Evolutionary conservation across 2,329 filamentous ascomycete species (phyloP).

Genomic region (Zymoseptoria brevis): DNA sequence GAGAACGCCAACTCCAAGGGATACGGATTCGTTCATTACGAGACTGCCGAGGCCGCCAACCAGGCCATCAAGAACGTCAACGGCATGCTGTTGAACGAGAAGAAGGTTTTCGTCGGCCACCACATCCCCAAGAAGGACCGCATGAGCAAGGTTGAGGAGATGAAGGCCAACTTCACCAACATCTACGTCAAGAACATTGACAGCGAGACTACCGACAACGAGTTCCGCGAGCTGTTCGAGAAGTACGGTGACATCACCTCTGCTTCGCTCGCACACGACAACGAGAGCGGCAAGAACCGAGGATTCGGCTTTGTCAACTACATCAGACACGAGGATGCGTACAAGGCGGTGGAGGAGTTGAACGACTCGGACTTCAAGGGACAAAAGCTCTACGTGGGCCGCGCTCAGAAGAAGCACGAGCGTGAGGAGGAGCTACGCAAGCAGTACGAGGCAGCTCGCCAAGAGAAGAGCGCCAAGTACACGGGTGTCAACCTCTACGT

Average conservation of each 20-base stretch:
- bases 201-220: constrained; percentile 75
- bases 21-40: constrained; percentile 99
- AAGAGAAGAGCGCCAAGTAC: constrained; percentile 99
- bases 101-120: constrained; percentile 99
- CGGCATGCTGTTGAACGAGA: constrained; percentile 99
- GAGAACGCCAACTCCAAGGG: constrained; percentile 96
- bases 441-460: constrained; percentile 93
- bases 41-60: constrained; percentile 93
- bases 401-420: constrained; percentile 99
- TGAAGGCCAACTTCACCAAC: constrained; percentile 99
- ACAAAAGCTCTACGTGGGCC: constrained; percentile 94
- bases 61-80: constrained; percentile 99
- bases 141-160: constrained; percentile 99
- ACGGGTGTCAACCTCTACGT: constrained; percentile 99
- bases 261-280: constrained; percentile 87
- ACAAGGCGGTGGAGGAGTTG: constrained; percentile 80
- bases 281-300: constrained; percentile 88
- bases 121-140: constrained; percentile 99
- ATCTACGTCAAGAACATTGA: constrained; percentile 99
- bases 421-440: constrained; percentile 98
- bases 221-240: constrained; percentile 91
- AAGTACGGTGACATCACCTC: constrained; percentile 91
- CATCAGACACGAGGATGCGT: constrained; percentile 79
- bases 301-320: constrained; percentile 97
- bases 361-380: constrained; percentile 88